These are phyloP conservation scores for Colletotrichum gloeosporioides DNA, from an alignment of 2,329 filamentous ascomycete species.

Conservation along the genomic window DNA sequence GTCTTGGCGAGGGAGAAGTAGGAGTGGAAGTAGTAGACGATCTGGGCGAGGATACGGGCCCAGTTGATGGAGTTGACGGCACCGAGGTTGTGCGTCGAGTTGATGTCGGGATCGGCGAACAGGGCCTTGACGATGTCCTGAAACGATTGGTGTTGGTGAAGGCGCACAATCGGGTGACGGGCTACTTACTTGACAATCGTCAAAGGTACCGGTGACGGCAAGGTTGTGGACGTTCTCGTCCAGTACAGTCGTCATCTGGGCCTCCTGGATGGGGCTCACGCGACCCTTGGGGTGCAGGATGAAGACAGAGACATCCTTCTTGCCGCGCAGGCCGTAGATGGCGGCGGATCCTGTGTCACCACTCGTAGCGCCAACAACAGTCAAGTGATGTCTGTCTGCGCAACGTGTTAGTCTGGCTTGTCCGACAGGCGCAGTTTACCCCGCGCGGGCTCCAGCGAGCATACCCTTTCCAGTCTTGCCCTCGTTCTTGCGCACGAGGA, in stretches of 20 bases:
- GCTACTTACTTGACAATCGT: slow-evolving; percentile 84
- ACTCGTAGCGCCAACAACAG: slow-evolving; percentile 85
- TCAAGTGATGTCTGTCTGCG: slow-evolving; percentile 77
- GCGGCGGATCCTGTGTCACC: slow-evolving; percentile 93
- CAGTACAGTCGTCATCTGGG: slow-evolving; percentile 94
- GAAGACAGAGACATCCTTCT: slow-evolving; percentile 96
- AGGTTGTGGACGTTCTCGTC: slow-evolving; percentile 94
- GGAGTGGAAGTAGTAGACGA: slow-evolving; percentile 94
- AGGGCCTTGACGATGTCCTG: slow-evolving; percentile 92
- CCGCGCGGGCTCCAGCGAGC: slow-evolving; percentile 11
- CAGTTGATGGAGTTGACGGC: slow-evolving; percentile 98
- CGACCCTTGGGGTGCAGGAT: slow-evolving; percentile 93
- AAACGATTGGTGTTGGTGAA: background rate
- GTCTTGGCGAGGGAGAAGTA: slow-evolving; percentile 81
- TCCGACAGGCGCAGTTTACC: background rate
- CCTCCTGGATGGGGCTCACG: slow-evolving; percentile 90
- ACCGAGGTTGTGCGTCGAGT: slow-evolving; percentile 81
- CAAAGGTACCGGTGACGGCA: slow-evolving; percentile 88
- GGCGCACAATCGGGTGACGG: background rate
- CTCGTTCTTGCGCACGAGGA: slow-evolving; percentile 75
- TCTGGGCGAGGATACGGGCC: slow-evolving; percentile 93
- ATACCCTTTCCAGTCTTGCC: slow-evolving; percentile 66
- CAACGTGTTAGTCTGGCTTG: slow-evolving; percentile 23
- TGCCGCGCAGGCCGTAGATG: slow-evolving; percentile 92
- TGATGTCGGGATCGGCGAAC: slow-evolving; percentile 85